A percentile compares a stretch with the other conserved stretches of the same genome.
Conservation (phyloP, 164 flowering plant genomes). For the Dillenia suffruticosa region DNA sequence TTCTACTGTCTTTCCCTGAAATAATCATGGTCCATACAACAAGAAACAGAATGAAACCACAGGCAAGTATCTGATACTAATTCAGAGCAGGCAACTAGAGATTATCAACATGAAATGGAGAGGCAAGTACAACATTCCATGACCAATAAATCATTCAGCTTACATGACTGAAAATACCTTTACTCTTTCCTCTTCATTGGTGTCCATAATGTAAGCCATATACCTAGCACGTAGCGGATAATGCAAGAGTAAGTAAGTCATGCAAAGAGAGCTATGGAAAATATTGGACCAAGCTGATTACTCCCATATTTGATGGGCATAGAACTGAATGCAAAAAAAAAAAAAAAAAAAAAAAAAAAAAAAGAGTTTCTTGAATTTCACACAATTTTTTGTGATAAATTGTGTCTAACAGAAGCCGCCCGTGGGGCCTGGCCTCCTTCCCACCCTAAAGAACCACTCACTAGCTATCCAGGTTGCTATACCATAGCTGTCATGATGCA, state of each 20-base stretch:
- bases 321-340: background rate
- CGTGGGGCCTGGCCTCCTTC: too few relatives aligned
- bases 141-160: too few relatives aligned
- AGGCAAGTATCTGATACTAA: too few relatives aligned
- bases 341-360: background rate
- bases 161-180: slow-evolving; percentile 47
- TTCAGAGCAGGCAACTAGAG: too few relatives aligned
- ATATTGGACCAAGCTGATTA: too few relatives aligned
- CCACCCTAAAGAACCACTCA: too few relatives aligned
- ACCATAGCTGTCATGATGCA: too few relatives aligned
- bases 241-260: background rate
- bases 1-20: slow-evolving; percentile 95
- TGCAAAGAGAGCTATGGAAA: background rate
- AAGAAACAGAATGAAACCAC: background rate
- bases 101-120: background rate
- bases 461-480: too few relatives aligned
- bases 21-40: slow-evolving; percentile 9
- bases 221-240: slow-evolving; percentile 49
- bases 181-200: slow-evolving; percentile 92
- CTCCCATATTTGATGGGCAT: too few relatives aligned
- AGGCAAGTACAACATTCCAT: background rate
- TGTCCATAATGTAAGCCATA: slow-evolving; percentile 99
- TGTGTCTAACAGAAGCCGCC: too few relatives aligned
- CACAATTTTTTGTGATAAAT: too few relatives aligned
- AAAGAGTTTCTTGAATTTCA: background rate